A percentile compares a stretch with the other conserved stretches of the same genome.
These are phyloP conservation scores for Laguncularia racemosa DNA, from an alignment of 345 rosid genomes.

Conservation along the genomic window DNA sequence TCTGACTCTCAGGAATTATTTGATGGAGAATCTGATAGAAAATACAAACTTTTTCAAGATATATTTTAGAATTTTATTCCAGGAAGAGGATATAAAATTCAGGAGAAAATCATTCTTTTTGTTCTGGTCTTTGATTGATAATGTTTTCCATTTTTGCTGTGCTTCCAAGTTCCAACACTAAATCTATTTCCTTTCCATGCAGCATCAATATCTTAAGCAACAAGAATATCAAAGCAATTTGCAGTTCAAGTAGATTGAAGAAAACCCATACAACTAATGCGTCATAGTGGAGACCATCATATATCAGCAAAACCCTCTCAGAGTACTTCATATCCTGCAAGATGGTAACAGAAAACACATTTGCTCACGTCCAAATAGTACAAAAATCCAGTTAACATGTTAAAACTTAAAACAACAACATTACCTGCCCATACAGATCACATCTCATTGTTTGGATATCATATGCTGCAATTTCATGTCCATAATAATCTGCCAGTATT, in stretches of 20 bases:
- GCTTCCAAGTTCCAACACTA: too few species aligned
- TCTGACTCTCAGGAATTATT: too few species aligned
- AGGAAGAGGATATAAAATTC: too few species aligned
- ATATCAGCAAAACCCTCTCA: conserved; percentile 85
- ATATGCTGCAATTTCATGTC: conserved; percentile 82
- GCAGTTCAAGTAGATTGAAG: conserved; percentile 4
- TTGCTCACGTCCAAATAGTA: not conserved
- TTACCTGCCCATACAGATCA: conserved; percentile 95
- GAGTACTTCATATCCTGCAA: conserved; percentile 55
- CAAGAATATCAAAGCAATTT: not conserved
- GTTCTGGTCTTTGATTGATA: not conserved
- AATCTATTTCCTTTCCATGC: too few species aligned
- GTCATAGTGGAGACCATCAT: conserved; percentile 95
- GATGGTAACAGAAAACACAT: conserved; percentile 5
- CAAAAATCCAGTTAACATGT: not conserved
- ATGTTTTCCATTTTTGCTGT: not conserved
- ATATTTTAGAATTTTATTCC: too few species aligned
- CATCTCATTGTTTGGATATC: conserved; percentile 86
- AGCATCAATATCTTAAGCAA: too few species aligned
- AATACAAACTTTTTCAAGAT: too few species aligned
- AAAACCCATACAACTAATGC: conserved; percentile 70
- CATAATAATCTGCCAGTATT: conserved; percentile 73
- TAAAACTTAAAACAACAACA: not conserved
- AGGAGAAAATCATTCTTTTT: too few species aligned
- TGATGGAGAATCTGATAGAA: too few species aligned